A percentile compares a stretch with the other conserved stretches of the same genome.
Conservation (phyloP, 2,329 filamentous ascomycete genomes). For the Hypoxylon sp. region DNA sequence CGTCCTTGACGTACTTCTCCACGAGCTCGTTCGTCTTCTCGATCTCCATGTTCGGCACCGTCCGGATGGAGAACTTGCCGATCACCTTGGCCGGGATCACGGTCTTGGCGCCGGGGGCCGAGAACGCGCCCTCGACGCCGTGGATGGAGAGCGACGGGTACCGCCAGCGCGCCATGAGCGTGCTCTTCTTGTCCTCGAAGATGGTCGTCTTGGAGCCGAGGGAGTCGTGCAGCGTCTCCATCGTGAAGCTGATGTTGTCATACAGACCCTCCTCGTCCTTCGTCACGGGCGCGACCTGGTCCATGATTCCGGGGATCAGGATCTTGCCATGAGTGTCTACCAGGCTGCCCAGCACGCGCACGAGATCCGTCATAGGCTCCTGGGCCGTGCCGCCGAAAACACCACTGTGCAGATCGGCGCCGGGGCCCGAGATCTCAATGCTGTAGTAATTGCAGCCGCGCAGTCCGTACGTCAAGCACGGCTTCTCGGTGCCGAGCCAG, state of each 20-base stretch:
- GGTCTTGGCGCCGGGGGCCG: conserved; percentile 93
- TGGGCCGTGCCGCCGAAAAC: conserved; percentile 97
- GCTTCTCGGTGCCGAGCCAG: conserved; percentile 99
- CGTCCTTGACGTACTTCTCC: conserved; percentile 84
- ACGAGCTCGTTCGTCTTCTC: conserved; percentile 89
- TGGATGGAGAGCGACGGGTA: conserved; percentile 95
- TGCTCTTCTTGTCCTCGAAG: conserved; percentile 88
- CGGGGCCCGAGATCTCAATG: conserved; percentile 89
- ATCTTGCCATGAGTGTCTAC: conserved; percentile 95
- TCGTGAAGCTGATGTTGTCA: conserved; percentile 90
- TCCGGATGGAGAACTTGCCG: conserved; percentile 98
- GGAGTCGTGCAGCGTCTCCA: conserved; percentile 94
- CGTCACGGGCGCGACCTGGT: conserved; percentile 91
- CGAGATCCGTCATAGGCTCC: conserved; percentile 97
- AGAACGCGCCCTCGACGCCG: conserved; percentile 95
- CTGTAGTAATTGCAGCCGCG: conserved; percentile 99
- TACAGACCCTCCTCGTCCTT: conserved; percentile 91
- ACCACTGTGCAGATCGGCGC: conserved; percentile 94
- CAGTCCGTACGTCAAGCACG: conserved; percentile 96
- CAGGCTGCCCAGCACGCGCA: conserved; percentile 83
- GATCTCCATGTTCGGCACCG: conserved; percentile 97
- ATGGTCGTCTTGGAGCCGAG: conserved; percentile 91
- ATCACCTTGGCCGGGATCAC: conserved; percentile 98
- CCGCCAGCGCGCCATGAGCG: conserved; percentile 96
- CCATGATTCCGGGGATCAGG: conserved; percentile 91